Evolutionary conservation across 1,284 basidiomycete genomes (phyloP), one percentile per base, ranked within the genome.

Genomic region (Irpex rosettiformis): DNA sequence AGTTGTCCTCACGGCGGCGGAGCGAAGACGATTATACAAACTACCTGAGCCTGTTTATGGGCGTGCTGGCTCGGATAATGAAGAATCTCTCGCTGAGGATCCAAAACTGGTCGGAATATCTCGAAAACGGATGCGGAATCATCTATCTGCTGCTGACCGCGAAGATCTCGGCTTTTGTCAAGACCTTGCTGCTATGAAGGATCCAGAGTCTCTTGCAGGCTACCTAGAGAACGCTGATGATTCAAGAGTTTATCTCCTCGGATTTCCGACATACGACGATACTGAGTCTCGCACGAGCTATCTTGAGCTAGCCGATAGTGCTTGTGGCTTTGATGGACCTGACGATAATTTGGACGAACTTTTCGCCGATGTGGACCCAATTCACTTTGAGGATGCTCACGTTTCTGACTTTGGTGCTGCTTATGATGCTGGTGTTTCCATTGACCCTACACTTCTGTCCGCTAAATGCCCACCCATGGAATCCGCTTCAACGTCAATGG

Each of bases 241-340:
- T 57, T 70, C 67, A 25, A 66, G 69, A 6, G 52, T 69, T 10
- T 65, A 61, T 58, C 22, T 69, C 4, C 27, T 37, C 18, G 55
- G 58, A n/a, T 48, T 13, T 13, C 48, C 24, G 10, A 16, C n/a
- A 24, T 6, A 16, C 13, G 16, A 11, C 8, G 21, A 21, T 30
- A 18, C 16, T 1, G 33, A 25, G 27, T 18, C 27, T 21, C 42
- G 43, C 8, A 43, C 3, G 6, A 48, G 37, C 13, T 70, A 69
- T 42, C 45, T 37, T 3, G 55, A 65, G 16, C 59, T 70, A 6
- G 61, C 67, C 1, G 61, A 53, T 42, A 60, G 58, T 11, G 66
- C 68, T 21, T 61, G 69, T 61, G 70, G 66, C 2, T 70, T 67
- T 55, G 65, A 68, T 18, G 68, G 68, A 4, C 61, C 61, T 2